Evolutionary conservation across 495 filamentous ascomycete genomes (phyloP), one percentile per base, ranked within the genome.

Genomic region (Neurospora sp.): DNA sequence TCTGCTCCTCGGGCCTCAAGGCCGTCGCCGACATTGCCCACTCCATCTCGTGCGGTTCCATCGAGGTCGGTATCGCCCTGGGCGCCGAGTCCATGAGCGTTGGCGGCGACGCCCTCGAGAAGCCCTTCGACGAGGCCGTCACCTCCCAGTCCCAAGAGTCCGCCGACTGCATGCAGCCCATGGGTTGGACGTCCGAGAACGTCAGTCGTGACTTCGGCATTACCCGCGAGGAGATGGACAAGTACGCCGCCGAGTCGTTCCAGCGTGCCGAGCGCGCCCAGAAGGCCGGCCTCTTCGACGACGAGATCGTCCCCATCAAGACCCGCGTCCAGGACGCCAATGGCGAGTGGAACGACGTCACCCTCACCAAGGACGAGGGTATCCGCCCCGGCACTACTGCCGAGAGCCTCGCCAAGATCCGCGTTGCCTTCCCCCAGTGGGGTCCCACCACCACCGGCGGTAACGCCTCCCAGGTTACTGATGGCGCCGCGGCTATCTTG

Each of bases 151-250:
- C 80, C 73, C 92, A 92, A 79, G 94, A 98, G 78, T 89, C 93
- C 0, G 78, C 80, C 41, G 96, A 99, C 82, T 96, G 94, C 86
- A 88, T 93, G 88, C 90, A 95, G 87, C 90, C 94, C 39, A 99
- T 99, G 96, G 96, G 96, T 0, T 96, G 97, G 89, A 99, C 96
- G 1, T 93, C 91, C 12, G 96, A 99, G 85, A 98, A 99, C 76
- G 93, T 99, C n/a, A 93, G 89, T 68, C 89, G 88, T 70, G 95
- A 98, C 83, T 99, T 99, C 79, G 87, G 90, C 73, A 90, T 99
- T 77, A 82, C 89, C 2, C 89, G 96, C 61, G 90, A 95, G 78
- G 78, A 79, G 74, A 93, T 97, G 80, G 96, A 99, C 80, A 82
- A 87, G 71, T 98, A 90, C 80, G 93, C 96, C 0, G 92, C 92